Percentiles rank a stretch among this genome's conserved stretches.
Evolutionary conservation across 2,329 filamentous ascomycete genomes (phyloP).

Genomic region (Colletotrichum sidae): DNA sequence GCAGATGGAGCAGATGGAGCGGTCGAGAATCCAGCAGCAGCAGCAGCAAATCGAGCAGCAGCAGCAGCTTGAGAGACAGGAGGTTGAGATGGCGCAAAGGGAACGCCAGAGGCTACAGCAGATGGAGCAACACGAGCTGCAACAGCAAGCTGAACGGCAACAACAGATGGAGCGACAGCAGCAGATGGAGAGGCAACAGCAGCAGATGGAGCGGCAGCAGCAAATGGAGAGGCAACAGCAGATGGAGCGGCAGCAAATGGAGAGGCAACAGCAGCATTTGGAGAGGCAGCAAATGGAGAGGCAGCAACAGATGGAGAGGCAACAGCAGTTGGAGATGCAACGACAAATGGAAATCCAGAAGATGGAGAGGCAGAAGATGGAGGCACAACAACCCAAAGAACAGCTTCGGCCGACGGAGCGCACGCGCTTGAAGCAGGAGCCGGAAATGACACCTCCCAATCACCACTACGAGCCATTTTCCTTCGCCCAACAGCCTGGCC

Average conservation of each 20-base stretch:
- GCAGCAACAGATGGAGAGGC: slow-evolving; percentile 25
- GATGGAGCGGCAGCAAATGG: slow-evolving; percentile 46
- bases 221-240: slow-evolving; percentile 45
- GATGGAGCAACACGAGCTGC: slow-evolving; percentile 59
- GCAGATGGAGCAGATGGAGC: slow-evolving; percentile 40
- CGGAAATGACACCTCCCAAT: slow-evolving; percentile 52
- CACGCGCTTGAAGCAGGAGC: slow-evolving; percentile 61
- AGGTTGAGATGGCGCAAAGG: slow-evolving; percentile 44
- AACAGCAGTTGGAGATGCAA: slow-evolving; percentile 42
- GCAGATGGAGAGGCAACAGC: slow-evolving; percentile 32
- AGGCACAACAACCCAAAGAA: slow-evolving; percentile 47
- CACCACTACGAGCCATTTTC: slow-evolving; percentile 59
- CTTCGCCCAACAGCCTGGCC: slow-evolving; percentile 51
- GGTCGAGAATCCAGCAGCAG: slow-evolving; percentile 42
- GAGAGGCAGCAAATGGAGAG: slow-evolving; percentile 39
- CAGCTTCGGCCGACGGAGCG: slow-evolving; percentile 41
- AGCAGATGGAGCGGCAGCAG: slow-evolving; percentile 43
- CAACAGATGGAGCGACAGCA: slow-evolving; percentile 40
- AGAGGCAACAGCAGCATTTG: slow-evolving; percentile 56
- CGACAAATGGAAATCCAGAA: slow-evolving; percentile 24
- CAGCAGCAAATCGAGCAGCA: slow-evolving; percentile 40
- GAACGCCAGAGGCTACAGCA: slow-evolving; percentile 40
- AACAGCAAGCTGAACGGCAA: slow-evolving; percentile 27
- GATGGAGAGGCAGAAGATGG: slow-evolving; percentile 38
- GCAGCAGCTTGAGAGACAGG: slow-evolving; percentile 36